phyloP scores from a whole-genome alignment of 2,329 filamentous ascomycete species.

The Nothophaeocryptopus gaeumannii region DNA sequence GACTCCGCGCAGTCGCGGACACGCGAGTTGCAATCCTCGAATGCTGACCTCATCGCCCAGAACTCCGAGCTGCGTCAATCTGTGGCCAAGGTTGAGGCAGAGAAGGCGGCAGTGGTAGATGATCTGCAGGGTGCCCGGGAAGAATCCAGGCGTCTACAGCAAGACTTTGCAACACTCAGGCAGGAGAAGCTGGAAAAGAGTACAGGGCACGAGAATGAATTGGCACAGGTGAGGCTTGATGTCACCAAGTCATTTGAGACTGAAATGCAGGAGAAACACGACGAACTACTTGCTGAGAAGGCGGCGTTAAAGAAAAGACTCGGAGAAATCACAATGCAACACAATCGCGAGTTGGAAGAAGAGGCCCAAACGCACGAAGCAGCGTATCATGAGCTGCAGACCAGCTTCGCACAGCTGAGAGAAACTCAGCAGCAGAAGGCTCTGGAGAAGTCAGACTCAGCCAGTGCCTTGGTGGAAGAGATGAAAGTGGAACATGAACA shows the following conservation, averaged over 20 bases:
- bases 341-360: slow-evolving; percentile 28
- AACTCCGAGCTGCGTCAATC: too few species aligned
- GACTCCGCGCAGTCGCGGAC: too few species aligned
- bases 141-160: not conserved
- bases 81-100: too few species aligned
- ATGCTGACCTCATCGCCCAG: too few species aligned
- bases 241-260: too few species aligned
- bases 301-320: slow-evolving; percentile 14
- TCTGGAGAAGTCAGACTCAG: not conserved
- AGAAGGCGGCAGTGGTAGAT: too few species aligned
- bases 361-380: slow-evolving; percentile 24
- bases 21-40: too few species aligned
- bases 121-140: not conserved
- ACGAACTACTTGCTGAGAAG: slow-evolving; percentile 13
- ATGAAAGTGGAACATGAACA: slow-evolving; percentile 13
- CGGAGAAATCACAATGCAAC: slow-evolving; percentile 19
- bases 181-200: not conserved
- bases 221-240: too few species aligned
- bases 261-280: slow-evolving; percentile 7
- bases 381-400: slow-evolving; percentile 22
- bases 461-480: slow-evolving; percentile 7
- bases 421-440: slow-evolving; percentile 11
- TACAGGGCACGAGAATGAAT: not conserved
- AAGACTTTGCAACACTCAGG: not conserved
- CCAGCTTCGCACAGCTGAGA: slow-evolving; percentile 17